Evolutionary conservation across 177 flowering plant species (phyloP).

Genomic region (Vitis hybrid): DNA sequence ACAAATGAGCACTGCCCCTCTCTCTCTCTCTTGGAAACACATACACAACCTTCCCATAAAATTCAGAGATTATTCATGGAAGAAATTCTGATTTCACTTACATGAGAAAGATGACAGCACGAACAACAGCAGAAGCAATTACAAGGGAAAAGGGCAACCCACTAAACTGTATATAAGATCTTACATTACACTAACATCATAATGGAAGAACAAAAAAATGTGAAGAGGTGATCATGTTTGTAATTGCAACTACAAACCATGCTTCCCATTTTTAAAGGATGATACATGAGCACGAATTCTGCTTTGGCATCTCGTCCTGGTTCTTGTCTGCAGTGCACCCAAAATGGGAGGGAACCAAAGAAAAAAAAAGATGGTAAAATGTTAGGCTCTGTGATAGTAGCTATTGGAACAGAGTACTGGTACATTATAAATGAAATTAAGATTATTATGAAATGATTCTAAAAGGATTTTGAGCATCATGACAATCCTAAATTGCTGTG

Average conservation of each 20-base stretch:
- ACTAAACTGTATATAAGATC: not conserved
- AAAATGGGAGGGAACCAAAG: too few relatives aligned
- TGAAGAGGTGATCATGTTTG: not conserved
- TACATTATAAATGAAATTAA: too few relatives aligned
- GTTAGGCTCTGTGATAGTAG: not conserved
- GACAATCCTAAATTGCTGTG: too few relatives aligned
- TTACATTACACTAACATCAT: slow-evolving; percentile 2
- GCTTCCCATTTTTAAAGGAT: slow-evolving; percentile 12
- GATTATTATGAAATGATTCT: too few relatives aligned
- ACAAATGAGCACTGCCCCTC: too few relatives aligned
- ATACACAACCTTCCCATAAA: too few relatives aligned
- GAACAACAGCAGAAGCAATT: not conserved
- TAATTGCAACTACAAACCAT: not conserved
- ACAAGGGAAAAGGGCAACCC: not conserved
- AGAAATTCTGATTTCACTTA: too few relatives aligned
- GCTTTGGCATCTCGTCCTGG: slow-evolving; percentile 6
- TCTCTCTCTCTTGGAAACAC: too few relatives aligned
- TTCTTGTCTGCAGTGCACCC: slow-evolving; percentile 7
- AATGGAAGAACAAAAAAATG: not conserved
- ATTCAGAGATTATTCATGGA: too few relatives aligned
- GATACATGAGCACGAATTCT: slow-evolving; percentile 12
- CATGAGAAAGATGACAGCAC: not conserved
- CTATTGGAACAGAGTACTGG: not conserved
- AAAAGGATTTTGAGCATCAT: too few relatives aligned
- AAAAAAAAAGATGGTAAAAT: not conserved